A percentile compares a stretch with the other conserved stretches of the same genome.
Conservation (phyloP, 345 rosid genomes). For the Eucalyptus coolabah region DNA sequence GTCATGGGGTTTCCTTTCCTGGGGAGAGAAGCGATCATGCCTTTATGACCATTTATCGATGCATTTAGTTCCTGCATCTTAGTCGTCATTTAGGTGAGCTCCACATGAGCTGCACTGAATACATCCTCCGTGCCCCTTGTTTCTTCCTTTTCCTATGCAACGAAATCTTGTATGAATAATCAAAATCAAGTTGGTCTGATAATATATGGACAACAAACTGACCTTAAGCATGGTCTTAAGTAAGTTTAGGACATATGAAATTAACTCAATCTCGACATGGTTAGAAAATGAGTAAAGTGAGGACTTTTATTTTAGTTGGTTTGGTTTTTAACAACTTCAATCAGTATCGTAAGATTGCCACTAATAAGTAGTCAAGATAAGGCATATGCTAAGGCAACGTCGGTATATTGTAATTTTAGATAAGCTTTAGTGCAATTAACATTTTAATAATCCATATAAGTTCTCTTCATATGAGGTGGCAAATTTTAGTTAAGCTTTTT, state of each 20-base stretch:
- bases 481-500: background rate
- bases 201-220: background rate
- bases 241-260: background rate
- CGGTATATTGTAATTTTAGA: background rate
- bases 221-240: background rate
- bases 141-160: background rate
- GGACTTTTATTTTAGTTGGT: background rate
- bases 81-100: background rate
- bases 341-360: accelerated
- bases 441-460: accelerated
- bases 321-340: background rate
- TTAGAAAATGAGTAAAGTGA: background rate
- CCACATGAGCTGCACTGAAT: background rate
- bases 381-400: accelerated
- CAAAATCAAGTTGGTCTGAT: background rate
- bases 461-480: background rate
- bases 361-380: background rate
- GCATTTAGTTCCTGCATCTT: background rate
- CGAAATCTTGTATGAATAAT: background rate
- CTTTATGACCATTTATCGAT: background rate
- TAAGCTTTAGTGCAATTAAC: background rate
- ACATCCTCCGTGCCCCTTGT: background rate
- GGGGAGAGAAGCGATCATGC: background rate
- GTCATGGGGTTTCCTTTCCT: background rate
- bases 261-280: background rate